Base-by-base conservation (phyloP, 169 alveolate genomes). In the Plasmodium berghei region DNA sequence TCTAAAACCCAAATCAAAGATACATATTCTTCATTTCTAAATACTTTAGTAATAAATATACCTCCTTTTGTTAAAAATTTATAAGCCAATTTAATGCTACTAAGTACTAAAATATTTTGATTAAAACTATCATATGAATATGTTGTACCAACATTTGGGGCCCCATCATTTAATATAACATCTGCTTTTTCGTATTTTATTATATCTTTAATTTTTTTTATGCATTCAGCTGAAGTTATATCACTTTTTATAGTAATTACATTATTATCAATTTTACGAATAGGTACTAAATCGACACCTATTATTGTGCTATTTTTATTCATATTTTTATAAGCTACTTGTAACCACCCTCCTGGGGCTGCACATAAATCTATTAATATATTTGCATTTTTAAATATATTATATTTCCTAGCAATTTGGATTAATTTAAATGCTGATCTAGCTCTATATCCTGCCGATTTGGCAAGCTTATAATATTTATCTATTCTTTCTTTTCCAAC, bases 341-440 rank as follows among this genome's bases (percentile, higher is more conserved):
- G 99, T 58, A 97, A 94, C 99, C 99, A 99, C 10, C 99, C 99
- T 12, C 99, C 99, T 18, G 99, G 99, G 20, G 99, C 99, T 22
- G 99, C 99, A 95, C 99, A 99, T 59, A 99, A 95, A 95, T 99
- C 99, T 22, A 99, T 97, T 96, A 97, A 45, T 87, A 93, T 88
- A 93, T 93, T 89, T 88, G 96, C 94, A 87, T 96, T 87, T 70
- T 89, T 92, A 87, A 96, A 95, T 85, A 96, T 88, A 72, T 97
- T 95, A 93, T 93, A 98, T 93, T 97, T 98, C 90, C 97, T 97
- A 52, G 98, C 98, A 48, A 99, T 95, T 93, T 99, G 99, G 55
- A 98, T 97, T 64, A 99, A 93, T 93, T 99, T 99, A 93, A 98
- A 99, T 58, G 99, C 99, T 62, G 99, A 99, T 85, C 99, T 92